Percentiles rank a stretch among this genome's conserved stretches.
These are phyloP conservation scores for Climacium dendroides DNA, from an alignment of 225 moss, liverwort and hornwort genomes.

Conservation along the genomic window DNA sequence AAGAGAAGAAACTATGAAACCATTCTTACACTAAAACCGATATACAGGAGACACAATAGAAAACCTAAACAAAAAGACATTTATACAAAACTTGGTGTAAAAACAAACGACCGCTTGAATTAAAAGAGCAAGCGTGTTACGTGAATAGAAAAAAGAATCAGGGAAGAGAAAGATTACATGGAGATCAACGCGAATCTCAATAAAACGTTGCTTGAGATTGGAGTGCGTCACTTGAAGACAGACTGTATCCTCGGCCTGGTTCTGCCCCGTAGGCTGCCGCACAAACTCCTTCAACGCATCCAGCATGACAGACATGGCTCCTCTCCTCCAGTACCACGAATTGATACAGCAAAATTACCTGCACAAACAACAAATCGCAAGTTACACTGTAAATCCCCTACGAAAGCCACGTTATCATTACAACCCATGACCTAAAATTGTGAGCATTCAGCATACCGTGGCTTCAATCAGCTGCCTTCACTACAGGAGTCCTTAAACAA, in stretches of 20 bases:
- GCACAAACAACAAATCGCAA: background rate
- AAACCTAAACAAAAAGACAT: background rate
- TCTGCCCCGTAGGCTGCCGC: conserved; percentile 66
- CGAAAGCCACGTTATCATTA: no score
- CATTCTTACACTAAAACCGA: background rate
- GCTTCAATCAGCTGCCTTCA: background rate
- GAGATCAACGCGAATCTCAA: conserved; percentile 88
- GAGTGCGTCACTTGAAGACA: conserved; percentile 85
- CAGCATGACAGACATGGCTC: conserved; percentile 35
- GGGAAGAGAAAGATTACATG: conserved; percentile 33
- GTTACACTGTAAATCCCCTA: background rate
- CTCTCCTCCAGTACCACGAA: background rate
- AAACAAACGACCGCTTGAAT: background rate
- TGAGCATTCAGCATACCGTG: background rate
- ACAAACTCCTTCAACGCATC: conserved; percentile 76
- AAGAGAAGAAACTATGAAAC: background rate
- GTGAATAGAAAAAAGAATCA: background rate
- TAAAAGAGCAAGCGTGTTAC: background rate
- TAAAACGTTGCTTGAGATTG: conserved; percentile 77
- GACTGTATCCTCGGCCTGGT: conserved; percentile 92
- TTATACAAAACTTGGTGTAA: background rate
- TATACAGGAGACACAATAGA: background rate
- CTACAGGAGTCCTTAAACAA: background rate
- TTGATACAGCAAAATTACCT: background rate
- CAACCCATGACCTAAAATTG: background rate